These are phyloP conservation scores for Calamus simplicifolius DNA, from an alignment of 176 grass and related monocot species.

Conservation along the genomic window DNA sequence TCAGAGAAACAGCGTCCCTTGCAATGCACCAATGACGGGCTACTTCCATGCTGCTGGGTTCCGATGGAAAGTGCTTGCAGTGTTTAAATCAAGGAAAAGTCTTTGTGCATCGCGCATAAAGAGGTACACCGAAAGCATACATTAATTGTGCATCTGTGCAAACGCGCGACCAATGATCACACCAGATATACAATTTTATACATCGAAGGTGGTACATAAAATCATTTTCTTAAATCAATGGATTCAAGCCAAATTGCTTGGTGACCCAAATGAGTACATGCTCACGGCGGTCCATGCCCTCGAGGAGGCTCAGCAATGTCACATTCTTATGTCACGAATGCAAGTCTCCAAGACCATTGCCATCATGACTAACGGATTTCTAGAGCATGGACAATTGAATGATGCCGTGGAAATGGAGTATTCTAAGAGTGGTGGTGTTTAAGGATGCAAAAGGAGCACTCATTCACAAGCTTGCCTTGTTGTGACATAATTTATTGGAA, in stretches of 20 bases:
- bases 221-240: conserved; percentile 33
- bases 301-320: conserved; percentile 46
- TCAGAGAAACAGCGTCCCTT: conserved; percentile 39
- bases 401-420: conserved; percentile 41
- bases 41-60: conserved; percentile 53
- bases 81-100: conserved; percentile 43
- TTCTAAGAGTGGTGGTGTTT: conserved; percentile 69
- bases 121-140: too few species aligned
- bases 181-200: too few species aligned
- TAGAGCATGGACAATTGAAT: conserved; percentile 33
- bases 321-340: conserved; percentile 39
- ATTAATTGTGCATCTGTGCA: too few species aligned
- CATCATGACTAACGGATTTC: conserved; percentile 75
- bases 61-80: conserved; percentile 26
- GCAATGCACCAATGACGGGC: conserved; percentile 46
- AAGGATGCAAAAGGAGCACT: conserved; percentile 43
- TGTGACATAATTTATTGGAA: conserved; percentile 65
- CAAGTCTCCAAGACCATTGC: too few species aligned
- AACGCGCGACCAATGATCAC: too few species aligned
- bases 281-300: conserved; percentile 35
- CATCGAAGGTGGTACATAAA: too few species aligned
- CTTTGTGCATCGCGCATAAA: too few species aligned
- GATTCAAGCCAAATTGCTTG: background rate
- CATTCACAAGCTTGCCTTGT: conserved; percentile 41
- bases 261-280: conserved; percentile 51